Evolutionary conservation across 305 asterid species (phyloP).

Genomic region (Fraxinus albicans): DNA sequence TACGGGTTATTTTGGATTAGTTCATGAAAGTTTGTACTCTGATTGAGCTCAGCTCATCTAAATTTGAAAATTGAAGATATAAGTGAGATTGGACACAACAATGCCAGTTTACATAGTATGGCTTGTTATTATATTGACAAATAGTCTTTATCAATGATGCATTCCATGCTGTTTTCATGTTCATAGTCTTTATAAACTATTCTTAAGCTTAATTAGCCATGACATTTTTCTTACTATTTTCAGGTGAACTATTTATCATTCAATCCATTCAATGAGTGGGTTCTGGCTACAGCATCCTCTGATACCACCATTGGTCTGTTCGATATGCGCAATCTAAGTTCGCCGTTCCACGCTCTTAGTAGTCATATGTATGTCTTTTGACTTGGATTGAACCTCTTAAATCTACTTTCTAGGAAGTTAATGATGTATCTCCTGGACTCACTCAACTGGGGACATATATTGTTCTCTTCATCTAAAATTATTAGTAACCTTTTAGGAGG

Average conservation of each 20-base stretch:
- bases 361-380: conserved; percentile 65
- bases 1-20: neutral
- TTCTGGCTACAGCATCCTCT: conserved; percentile 91
- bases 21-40: neutral
- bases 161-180: conserved; percentile 6
- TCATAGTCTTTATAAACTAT: neutral
- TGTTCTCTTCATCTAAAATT: neutral
- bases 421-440: neutral
- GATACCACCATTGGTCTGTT: conserved; percentile 88
- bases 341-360: conserved; percentile 76
- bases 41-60: neutral
- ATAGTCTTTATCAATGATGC: neutral
- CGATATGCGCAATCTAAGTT: conserved; percentile 75
- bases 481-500: neutral
- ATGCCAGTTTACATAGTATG: neutral
- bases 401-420: neutral
- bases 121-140: neutral
- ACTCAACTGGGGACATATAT: neutral
- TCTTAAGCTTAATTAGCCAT: conserved; percentile 9
- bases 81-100: neutral
- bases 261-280: conserved; percentile 89
- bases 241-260: conserved; percentile 91
- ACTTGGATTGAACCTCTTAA: conserved; percentile 14
- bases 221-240: conserved; percentile 23
- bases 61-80: conserved; percentile 3